Conservation (phyloP, 805 yeast species). For the Zygosaccharomyces gambellarensis region DNA sequence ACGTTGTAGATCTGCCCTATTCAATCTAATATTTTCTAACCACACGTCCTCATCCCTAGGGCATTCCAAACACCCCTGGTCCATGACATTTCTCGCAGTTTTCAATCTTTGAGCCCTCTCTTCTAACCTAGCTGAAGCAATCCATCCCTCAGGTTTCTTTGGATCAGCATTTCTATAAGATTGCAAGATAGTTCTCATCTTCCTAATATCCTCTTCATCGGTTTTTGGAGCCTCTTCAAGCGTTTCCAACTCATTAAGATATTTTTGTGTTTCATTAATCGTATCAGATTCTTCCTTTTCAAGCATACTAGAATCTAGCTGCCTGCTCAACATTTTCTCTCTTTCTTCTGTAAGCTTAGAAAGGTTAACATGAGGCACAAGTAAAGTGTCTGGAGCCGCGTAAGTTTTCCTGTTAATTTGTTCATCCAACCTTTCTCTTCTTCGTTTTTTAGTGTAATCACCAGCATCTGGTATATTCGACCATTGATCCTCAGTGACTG, state of each 20-base stretch:
- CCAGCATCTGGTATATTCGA: slow-evolving; percentile 77
- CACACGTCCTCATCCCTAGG: slow-evolving; percentile 70
- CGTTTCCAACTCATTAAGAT: slow-evolving; percentile 38
- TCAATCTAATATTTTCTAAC: slow-evolving; percentile 72
- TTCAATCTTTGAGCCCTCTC: slow-evolving; percentile 52
- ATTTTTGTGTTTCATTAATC: slow-evolving; percentile 38
- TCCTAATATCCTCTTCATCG: slow-evolving; percentile 50
- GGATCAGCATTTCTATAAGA: slow-evolving; percentile 73
- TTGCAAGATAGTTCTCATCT: slow-evolving; percentile 55
- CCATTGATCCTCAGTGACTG: slow-evolving; percentile 73
- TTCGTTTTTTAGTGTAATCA: slow-evolving; percentile 76
- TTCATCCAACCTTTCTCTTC: slow-evolving; percentile 58
- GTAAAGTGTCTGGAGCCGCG: slow-evolving; percentile 73
- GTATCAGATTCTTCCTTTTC: slow-evolving; percentile 13
- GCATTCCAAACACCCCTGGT: slow-evolving; percentile 69
- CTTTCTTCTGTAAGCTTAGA: slow-evolving; percentile 58
- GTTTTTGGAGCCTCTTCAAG: slow-evolving; percentile 8
- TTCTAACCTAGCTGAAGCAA: slow-evolving; percentile 78
- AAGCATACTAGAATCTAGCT: slow-evolving; percentile 41
- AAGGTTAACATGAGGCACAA: slow-evolving; percentile 42
- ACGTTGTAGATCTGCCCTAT: slow-evolving; percentile 39
- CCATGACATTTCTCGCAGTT: slow-evolving; percentile 56
- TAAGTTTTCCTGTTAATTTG: slow-evolving; percentile 65
- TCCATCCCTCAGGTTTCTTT: slow-evolving; percentile 71
- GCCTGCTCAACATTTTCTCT: slow-evolving; percentile 52